Conservation (phyloP, 257 asterid genomes). For the Coffea eugenioides region DNA sequence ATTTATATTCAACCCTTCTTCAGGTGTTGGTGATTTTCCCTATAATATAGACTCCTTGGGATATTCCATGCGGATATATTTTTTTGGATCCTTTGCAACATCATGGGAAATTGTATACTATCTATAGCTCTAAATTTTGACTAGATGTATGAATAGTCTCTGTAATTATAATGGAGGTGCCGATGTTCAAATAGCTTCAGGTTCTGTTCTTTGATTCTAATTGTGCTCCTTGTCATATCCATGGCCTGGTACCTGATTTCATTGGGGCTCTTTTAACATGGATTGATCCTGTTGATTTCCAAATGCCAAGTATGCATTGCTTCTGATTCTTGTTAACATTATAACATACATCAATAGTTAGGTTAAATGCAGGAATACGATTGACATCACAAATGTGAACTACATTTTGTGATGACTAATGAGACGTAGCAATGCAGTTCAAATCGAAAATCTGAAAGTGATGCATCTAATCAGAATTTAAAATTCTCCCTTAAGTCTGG, state of each 20-base stretch:
- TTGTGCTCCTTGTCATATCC: background rate
- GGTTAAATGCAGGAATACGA: too few species aligned
- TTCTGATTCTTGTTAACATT: too few species aligned
- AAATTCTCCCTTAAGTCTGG: too few species aligned
- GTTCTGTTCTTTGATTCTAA: background rate
- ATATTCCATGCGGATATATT: constrained; percentile 65
- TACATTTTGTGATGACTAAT: too few species aligned
- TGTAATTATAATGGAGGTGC: constrained; percentile 15
- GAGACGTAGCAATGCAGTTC: too few species aligned
- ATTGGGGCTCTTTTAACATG: too few species aligned
- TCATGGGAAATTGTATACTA: constrained; percentile 22
- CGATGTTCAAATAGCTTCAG: background rate
- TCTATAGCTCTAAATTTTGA: background rate
- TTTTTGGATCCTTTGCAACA: constrained; percentile 63
- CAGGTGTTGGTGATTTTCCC: background rate
- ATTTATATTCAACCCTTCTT: background rate
- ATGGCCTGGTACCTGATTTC: background rate
- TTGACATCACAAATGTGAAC: too few species aligned
- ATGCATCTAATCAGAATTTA: too few species aligned
- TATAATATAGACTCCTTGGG: background rate
- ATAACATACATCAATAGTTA: too few species aligned
- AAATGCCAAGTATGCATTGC: too few species aligned
- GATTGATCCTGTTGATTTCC: too few species aligned
- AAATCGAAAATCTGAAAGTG: too few species aligned
- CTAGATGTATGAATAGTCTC: background rate